Evolutionary conservation across 2,329 filamentous ascomycete species (phyloP), one percentile per base, ranked within the genome.

Genomic region (Amylocarpus encephaloides): DNA sequence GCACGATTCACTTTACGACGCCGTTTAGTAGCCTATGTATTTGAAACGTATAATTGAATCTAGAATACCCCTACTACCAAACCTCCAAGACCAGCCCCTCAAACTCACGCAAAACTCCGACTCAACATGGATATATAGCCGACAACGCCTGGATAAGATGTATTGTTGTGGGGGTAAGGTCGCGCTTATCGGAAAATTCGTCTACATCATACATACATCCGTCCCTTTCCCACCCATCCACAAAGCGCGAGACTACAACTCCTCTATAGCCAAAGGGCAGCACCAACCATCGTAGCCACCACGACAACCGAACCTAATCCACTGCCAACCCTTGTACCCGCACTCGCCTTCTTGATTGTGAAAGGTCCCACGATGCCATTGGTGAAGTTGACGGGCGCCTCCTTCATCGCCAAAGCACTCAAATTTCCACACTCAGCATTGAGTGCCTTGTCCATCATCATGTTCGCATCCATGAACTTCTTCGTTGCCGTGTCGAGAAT

Each of bases 401-500:
- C 71, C 19, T 59, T 59, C n/a, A 73, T 34, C n/a, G 73, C 72
- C 42, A 73, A 58, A 42, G 65, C 62, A 9, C 70, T 72, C 55
- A 71, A 61, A 62, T 76, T 76, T 12, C 72, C 71, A 57, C 73
- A 76, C 36, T 65, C 62, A 35, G 57, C 51, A 61, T 76, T 76
- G 43, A 76, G 61, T 7, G 60, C 56, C 29, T 49, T 52, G 54
- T 76, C 66, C 34, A 67, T 63, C 36, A 66, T 72, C 54, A 75
- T 61, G 2, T 59, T 59, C 54, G 70, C 69, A 33, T 61, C 63
- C 43, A 67, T 64, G n/a, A 52, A 46, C 41, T 50, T 43, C 16
- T 36, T 38, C 10, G 18, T 33, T 43, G 71, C 68, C 15, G 61
- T 63, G 50, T 73, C 68, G 58, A 76, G 65, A 64, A 75, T 71